Evolutionary conservation across 306 rosid species (phyloP).

Genomic region (Mucuna pruriens): DNA sequence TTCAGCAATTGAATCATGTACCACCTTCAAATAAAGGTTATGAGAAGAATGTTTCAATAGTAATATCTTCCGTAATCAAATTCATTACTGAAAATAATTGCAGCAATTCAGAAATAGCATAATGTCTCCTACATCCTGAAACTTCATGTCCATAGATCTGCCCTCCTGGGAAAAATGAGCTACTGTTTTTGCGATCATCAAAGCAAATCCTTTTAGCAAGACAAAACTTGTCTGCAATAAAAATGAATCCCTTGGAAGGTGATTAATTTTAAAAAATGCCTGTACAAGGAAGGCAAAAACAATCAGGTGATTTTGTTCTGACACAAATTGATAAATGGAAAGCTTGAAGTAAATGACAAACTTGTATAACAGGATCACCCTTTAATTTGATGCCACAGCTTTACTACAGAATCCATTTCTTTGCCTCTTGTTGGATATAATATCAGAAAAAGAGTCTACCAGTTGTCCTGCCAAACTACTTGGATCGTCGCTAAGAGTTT

Average conservation of each 20-base stretch:
- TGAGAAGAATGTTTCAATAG: slow-evolving; percentile 38
- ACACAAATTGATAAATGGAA: slow-evolving; percentile 35
- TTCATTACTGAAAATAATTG: slow-evolving; percentile 51
- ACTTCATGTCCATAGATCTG: slow-evolving; percentile 47
- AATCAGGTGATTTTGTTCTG: slow-evolving; percentile 55
- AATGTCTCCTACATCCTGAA: slow-evolving; percentile 53
- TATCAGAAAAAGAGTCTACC: slow-evolving; percentile 92
- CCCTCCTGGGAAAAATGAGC: slow-evolving; percentile 56
- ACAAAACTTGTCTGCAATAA: slow-evolving; percentile 53
- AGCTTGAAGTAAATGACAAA: slow-evolving; percentile 49
- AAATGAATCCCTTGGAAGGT: slow-evolving; percentile 60
- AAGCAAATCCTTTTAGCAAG: slow-evolving; percentile 54
- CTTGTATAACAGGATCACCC: slow-evolving; percentile 33
- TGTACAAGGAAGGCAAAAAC: slow-evolving; percentile 67
- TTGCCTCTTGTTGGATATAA: slow-evolving; percentile 86
- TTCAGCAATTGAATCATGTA: slow-evolving; percentile 42
- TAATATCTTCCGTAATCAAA: slow-evolving; percentile 51
- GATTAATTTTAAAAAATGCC: slow-evolving; percentile 68
- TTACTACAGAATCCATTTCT: slow-evolving; percentile 69
- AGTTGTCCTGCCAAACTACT: slow-evolving; percentile 97
- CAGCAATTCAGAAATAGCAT: slow-evolving; percentile 45
- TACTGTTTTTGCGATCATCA: slow-evolving; percentile 56
- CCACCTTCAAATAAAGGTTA: slow-evolving; percentile 54
- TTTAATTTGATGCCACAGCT: slow-evolving; percentile 64
- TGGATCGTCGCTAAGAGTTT: slow-evolving; percentile 91